Evolutionary conservation across 2,329 filamentous ascomycete species (phyloP).

Genomic region (Ophiostoma fasciatum): DNA sequence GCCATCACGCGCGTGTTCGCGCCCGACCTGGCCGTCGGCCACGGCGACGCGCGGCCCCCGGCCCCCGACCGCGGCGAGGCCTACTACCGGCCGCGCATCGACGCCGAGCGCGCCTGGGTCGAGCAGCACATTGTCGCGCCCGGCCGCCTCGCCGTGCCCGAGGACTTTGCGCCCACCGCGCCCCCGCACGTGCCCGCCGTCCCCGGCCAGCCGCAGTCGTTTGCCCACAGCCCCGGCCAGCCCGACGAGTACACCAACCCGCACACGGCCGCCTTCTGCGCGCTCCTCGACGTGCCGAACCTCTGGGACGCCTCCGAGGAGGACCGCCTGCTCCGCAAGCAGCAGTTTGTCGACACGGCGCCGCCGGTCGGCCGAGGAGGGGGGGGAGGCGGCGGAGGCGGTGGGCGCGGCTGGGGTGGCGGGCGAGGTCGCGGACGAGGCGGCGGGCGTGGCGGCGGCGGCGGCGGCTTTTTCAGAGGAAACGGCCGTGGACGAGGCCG

Average conservation of each 20-base stretch:
- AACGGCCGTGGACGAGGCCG: slow-evolving; percentile 16
- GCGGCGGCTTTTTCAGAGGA: slow-evolving; percentile 18
- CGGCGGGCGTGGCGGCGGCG: slow-evolving; percentile 19
- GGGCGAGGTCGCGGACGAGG: slow-evolving; percentile 21
- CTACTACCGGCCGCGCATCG: slow-evolving; percentile 52
- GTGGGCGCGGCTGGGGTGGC: slow-evolving; percentile 22
- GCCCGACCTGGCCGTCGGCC: slow-evolving; percentile 46
- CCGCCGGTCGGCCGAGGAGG: slow-evolving; percentile 18
- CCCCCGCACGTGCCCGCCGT: slow-evolving; percentile 45
- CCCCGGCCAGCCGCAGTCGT: slow-evolving; percentile 28
- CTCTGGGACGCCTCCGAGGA: slow-evolving; percentile 58
- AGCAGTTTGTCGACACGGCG: slow-evolving; percentile 27
- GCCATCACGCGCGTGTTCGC: slow-evolving; percentile 80
- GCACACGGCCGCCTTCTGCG: slow-evolving; percentile 72
- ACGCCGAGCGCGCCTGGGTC: slow-evolving; percentile 63
- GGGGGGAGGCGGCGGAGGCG: slow-evolving; percentile 21
- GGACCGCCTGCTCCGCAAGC: slow-evolving; percentile 46
- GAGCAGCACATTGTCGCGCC: slow-evolving; percentile 54
- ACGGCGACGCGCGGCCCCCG: slow-evolving; percentile 30
- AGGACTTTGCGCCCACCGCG: slow-evolving; percentile 66
- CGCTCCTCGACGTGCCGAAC: slow-evolving; percentile 62
- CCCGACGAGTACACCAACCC: slow-evolving; percentile 75
- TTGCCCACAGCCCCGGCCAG: slow-evolving; percentile 36
- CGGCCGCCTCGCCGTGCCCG: slow-evolving; percentile 52
- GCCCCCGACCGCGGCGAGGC: slow-evolving; percentile 53